A percentile compares a stretch with the other conserved stretches of the same genome.
phyloP scores from a whole-genome alignment of 257 asterid species.

The Salvia rosmarinus region DNA sequence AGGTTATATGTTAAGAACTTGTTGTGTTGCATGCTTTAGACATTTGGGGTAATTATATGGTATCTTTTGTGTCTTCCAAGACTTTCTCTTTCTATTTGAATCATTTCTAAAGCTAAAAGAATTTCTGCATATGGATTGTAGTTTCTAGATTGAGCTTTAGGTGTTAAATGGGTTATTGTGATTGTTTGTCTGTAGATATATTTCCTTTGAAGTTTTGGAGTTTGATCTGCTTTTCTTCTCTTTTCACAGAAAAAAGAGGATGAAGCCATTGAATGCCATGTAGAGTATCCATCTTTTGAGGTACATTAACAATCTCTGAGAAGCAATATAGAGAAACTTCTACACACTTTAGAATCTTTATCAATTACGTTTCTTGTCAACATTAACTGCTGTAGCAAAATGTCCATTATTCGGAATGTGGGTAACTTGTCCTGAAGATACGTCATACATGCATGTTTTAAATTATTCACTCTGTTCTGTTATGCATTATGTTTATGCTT shows the following conservation, averaged over 20 bases:
- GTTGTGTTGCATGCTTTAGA: conserved; percentile 9
- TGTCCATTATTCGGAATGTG: conserved; percentile 8
- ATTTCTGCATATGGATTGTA: conserved; percentile 5
- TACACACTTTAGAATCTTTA: neutral
- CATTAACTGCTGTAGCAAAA: neutral
- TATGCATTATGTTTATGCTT: neutral
- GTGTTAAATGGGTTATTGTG: conserved; percentile 22
- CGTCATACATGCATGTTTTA: neutral
- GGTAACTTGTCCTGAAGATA: neutral
- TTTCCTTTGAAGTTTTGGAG: conserved; percentile 12
- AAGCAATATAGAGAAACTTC: neutral
- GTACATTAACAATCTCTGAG: conserved; percentile 41
- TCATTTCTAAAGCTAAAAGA: neutral
- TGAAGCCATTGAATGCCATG: conserved; percentile 59
- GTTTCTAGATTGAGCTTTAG: conserved; percentile 19
- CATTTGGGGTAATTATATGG: neutral
- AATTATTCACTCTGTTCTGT: neutral
- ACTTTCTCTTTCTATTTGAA: conserved; percentile 22
- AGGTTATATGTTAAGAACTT: conserved; percentile 48
- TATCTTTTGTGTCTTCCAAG: neutral
- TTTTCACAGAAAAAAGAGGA: conserved; percentile 69
- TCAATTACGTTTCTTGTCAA: neutral
- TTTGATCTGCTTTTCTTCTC: conserved; percentile 31
- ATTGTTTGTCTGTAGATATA: neutral
- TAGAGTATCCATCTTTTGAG: conserved; percentile 87